These are phyloP conservation scores for Ophiostoma novo-ulmi DNA, from an alignment of 2,329 filamentous ascomycete species.

Conservation along the genomic window DNA sequence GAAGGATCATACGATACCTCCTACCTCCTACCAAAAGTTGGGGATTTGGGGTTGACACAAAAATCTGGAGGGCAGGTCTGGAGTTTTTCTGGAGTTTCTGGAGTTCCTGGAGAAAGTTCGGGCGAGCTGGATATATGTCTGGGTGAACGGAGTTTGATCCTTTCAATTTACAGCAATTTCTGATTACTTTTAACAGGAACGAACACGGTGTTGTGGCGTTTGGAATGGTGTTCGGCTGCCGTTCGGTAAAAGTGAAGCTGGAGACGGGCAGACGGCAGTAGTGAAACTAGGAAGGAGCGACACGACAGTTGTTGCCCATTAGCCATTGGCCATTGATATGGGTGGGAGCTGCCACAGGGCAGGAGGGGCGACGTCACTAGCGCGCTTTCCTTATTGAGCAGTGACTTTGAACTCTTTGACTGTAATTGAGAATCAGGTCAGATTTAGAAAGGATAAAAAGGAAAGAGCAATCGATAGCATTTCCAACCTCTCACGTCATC, in stretches of 20 bases:
- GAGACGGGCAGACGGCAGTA: background rate
- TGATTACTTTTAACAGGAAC: background rate
- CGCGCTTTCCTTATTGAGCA: background rate
- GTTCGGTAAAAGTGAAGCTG: slow-evolving; percentile 22
- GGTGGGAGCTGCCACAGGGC: no score
- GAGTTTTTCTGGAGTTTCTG: background rate
- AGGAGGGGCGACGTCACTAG: slow-evolving; percentile 13
- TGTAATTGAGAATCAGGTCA: background rate
- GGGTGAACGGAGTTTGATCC: slow-evolving; percentile 20
- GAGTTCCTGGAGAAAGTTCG: slow-evolving; percentile 11
- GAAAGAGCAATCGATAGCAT: background rate
- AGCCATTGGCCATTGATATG: no score
- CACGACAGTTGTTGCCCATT: background rate
- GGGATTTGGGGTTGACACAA: slow-evolving; percentile 5
- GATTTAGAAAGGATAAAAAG: background rate
- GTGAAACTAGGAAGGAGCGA: background rate
- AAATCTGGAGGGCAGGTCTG: background rate
- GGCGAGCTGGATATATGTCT: slow-evolving; percentile 1
- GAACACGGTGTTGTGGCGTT: background rate
- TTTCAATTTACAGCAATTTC: background rate
- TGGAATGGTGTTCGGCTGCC: slow-evolving; percentile 21
- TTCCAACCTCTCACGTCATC: background rate
- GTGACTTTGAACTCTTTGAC: background rate
- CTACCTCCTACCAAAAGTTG: background rate
- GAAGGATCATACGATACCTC: background rate